A percentile compares a stretch with the other conserved stretches of the same genome.
Conservation (phyloP, 179 eudicot genomes). For the Heliamphora ciliata region DNA sequence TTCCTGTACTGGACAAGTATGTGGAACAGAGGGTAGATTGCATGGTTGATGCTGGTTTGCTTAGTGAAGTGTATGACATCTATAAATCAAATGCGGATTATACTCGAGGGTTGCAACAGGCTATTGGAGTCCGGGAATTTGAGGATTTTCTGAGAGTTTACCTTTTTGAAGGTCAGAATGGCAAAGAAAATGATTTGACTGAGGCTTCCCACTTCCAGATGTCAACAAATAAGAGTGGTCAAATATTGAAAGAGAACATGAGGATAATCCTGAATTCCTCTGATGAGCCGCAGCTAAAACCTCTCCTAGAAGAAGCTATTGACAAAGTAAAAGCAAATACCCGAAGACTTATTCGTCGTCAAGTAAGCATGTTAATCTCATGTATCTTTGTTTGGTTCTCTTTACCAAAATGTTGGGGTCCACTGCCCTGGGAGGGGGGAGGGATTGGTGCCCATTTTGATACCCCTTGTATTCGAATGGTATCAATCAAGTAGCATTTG, state of each 20-base stretch:
- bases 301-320: constrained; percentile 53
- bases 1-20: constrained; percentile 62
- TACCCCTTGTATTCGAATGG: background rate
- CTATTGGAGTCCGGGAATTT: constrained; percentile 90
- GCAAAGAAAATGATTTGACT: constrained; percentile 17
- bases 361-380: constrained; percentile 40
- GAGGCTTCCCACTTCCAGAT: constrained; percentile 15
- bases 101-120: constrained; percentile 83
- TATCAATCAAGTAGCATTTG: background rate
- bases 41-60: constrained; percentile 78
- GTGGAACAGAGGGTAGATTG: constrained; percentile 74
- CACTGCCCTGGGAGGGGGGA: background rate
- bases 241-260: constrained; percentile 28
- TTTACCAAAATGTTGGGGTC: background rate
- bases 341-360: constrained; percentile 87
- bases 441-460: background rate
- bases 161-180: constrained; percentile 22
- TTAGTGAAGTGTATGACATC: constrained; percentile 68
- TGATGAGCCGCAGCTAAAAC: constrained; percentile 26
- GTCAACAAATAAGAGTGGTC: constrained; percentile 17
- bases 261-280: constrained; percentile 31
- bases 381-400: background rate
- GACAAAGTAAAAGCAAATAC: constrained; percentile 64
- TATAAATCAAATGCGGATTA: constrained; percentile 66
- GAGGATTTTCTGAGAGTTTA: constrained; percentile 54